Conservation (phyloP, 176 grass and related monocot genomes). For the Musa itinerans region DNA sequence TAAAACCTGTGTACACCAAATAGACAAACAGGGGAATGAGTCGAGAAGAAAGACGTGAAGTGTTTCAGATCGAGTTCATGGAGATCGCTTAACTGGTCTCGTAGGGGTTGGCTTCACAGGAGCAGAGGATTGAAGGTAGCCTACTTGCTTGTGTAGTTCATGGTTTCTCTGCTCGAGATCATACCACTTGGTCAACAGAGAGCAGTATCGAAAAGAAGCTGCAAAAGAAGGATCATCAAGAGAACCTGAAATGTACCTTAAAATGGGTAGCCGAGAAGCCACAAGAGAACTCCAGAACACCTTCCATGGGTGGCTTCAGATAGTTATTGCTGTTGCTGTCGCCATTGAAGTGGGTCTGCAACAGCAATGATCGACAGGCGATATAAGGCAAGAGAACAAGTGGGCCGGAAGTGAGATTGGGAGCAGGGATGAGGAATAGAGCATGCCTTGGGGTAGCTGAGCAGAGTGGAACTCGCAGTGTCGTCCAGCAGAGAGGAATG, state of each 20-base stretch:
- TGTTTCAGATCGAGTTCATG: background rate
- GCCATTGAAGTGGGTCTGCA: background rate
- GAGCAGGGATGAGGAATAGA: background rate
- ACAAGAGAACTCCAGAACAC: conserved; percentile 36
- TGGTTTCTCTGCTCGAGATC: conserved; percentile 22
- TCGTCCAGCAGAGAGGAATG: conserved; percentile 63
- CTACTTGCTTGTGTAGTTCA: conserved; percentile 33
- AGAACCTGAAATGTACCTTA: conserved; percentile 19
- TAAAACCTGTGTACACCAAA: conserved; percentile 21
- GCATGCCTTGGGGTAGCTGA: conserved; percentile 33
- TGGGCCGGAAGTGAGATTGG: background rate
- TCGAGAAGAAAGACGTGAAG: background rate
- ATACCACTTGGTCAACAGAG: background rate
- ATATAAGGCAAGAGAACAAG: background rate
- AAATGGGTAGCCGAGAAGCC: conserved; percentile 35
- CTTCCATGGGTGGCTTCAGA: conserved; percentile 15
- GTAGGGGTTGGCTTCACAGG: conserved; percentile 33
- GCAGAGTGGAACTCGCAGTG: conserved; percentile 80
- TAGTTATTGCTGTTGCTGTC: background rate
- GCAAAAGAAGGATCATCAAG: background rate
- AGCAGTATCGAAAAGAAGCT: background rate
- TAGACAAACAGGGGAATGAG: background rate
- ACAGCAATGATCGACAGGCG: too few species aligned
- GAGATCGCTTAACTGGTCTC: conserved; percentile 46
- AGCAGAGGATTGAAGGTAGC: conserved; percentile 43